These are phyloP conservation scores for Prunus fruticosa DNA, from an alignment of 306 rosid species.

Conservation along the genomic window DNA sequence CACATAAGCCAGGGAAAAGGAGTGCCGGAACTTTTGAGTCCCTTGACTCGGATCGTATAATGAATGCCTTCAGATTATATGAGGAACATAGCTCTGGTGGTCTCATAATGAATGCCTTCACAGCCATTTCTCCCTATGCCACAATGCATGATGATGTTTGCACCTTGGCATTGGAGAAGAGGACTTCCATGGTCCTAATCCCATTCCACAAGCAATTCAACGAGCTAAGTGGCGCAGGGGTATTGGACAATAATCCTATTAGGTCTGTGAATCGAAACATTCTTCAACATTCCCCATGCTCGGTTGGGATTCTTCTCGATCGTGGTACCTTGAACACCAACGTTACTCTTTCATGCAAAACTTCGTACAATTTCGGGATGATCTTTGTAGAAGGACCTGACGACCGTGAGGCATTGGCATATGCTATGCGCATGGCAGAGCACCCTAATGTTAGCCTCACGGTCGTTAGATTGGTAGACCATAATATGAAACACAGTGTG, in stretches of 20 bases:
- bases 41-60: conserved; percentile 24
- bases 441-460: conserved; percentile 35
- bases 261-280: conserved; percentile 51
- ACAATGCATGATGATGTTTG: conserved; percentile 69
- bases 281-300: conserved; percentile 50
- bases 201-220: conserved; percentile 50
- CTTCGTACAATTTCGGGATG: conserved; percentile 32
- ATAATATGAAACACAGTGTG: not conserved
- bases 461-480: conserved; percentile 19
- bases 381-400: conserved; percentile 53
- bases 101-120: conserved; percentile 30
- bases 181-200: conserved; percentile 39
- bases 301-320: conserved; percentile 52
- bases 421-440: conserved; percentile 44
- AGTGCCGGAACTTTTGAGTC: not conserved
- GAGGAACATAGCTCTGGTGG: conserved; percentile 17
- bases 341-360: not conserved
- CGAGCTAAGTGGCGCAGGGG: not conserved
- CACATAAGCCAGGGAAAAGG: conserved; percentile 12
- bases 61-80: conserved; percentile 47
- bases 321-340: conserved; percentile 12
- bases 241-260: not conserved
- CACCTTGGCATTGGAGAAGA: conserved; percentile 37
- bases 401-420: conserved; percentile 61
- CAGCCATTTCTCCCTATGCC: conserved; percentile 51